phyloP scores from a whole-genome alignment of 257 asterid genomes.

The Plantago major region DNA sequence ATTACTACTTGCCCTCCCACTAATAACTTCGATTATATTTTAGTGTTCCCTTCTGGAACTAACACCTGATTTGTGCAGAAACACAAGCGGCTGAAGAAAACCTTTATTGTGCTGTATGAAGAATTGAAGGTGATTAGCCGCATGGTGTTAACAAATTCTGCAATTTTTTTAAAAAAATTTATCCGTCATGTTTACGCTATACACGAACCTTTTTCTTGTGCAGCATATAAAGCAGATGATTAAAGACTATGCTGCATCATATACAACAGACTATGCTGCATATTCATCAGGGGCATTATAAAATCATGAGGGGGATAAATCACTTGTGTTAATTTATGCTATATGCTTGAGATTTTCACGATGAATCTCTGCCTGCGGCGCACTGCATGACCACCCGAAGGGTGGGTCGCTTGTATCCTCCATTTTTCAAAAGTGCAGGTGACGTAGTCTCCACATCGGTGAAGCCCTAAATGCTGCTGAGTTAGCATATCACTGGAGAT shows the following conservation, averaged over 20 bases:
- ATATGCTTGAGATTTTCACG: not conserved
- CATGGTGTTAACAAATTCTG: conserved; percentile 19
- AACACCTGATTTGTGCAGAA: conserved; percentile 49
- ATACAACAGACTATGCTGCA: conserved; percentile 19
- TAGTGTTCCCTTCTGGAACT: conserved; percentile 16
- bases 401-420: conserved; percentile 15
- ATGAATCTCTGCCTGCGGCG: not conserved
- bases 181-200: conserved; percentile 13
- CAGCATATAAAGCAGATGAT: conserved; percentile 90
- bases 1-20: conserved; percentile 17
- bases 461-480: not conserved
- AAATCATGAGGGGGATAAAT: conserved; percentile 6
- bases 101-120: conserved; percentile 67
- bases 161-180: conserved; percentile 9
- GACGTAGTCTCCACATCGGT: not conserved
- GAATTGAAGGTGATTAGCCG: conserved; percentile 58
- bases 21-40: conserved; percentile 3
- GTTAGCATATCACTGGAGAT: not conserved
- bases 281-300: conserved; percentile 1
- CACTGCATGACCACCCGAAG: not conserved
- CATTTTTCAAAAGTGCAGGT: conserved; percentile 11
- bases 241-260: conserved; percentile 50
- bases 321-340: not conserved
- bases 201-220: conserved; percentile 17
- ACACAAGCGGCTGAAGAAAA: conserved; percentile 68